Evolutionary conservation across 1,139 yeast genomes (phyloP).

Genomic region (Hansenula lynferdii): DNA sequence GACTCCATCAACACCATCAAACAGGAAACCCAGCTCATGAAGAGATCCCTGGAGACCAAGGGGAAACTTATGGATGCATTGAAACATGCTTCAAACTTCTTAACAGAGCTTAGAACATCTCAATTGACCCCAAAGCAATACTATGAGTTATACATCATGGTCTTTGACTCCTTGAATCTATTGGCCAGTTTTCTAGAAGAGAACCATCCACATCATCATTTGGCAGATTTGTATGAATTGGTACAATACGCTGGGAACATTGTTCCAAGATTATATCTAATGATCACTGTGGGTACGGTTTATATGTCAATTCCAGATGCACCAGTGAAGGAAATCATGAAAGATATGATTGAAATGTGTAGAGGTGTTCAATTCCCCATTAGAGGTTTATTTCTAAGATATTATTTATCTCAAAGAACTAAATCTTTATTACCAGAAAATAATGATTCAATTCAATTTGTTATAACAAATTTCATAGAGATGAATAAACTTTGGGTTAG

Average conservation of each 20-base stretch:
- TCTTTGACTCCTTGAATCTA: slow-evolving; percentile 76
- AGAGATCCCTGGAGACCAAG: slow-evolving; percentile 60
- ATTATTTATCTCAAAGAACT: slow-evolving; percentile 81
- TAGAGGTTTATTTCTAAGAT: slow-evolving; percentile 82
- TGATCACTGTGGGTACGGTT: slow-evolving; percentile 94
- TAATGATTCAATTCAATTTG: slow-evolving; percentile 50
- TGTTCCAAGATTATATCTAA: slow-evolving; percentile 84
- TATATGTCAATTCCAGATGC: slow-evolving; percentile 76
- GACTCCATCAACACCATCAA: slow-evolving; percentile 36
- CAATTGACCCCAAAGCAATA: slow-evolving; percentile 84
- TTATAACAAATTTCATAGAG: slow-evolving; percentile 84
- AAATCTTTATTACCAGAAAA: slow-evolving; percentile 59
- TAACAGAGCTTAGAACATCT: slow-evolving; percentile 77
- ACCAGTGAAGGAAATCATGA: slow-evolving; percentile 82
- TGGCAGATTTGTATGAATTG: slow-evolving; percentile 88
- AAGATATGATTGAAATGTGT: slow-evolving; percentile 97
- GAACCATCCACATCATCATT: slow-evolving; percentile 64
- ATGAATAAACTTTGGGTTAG: slow-evolving; percentile 99
- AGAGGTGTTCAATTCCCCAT: slow-evolving; percentile 97
- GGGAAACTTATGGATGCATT: slow-evolving; percentile 83
- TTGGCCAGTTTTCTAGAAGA: slow-evolving; percentile 62
- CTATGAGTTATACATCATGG: slow-evolving; percentile 83
- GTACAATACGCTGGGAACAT: slow-evolving; percentile 96
- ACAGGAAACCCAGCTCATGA: slow-evolving; percentile 74
- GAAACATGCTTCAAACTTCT: slow-evolving; percentile 79